A percentile compares a stretch with the other conserved stretches of the same genome.
phyloP scores from a whole-genome alignment of 2,329 filamentous ascomycete species.

The Penicillium verrucosum region DNA sequence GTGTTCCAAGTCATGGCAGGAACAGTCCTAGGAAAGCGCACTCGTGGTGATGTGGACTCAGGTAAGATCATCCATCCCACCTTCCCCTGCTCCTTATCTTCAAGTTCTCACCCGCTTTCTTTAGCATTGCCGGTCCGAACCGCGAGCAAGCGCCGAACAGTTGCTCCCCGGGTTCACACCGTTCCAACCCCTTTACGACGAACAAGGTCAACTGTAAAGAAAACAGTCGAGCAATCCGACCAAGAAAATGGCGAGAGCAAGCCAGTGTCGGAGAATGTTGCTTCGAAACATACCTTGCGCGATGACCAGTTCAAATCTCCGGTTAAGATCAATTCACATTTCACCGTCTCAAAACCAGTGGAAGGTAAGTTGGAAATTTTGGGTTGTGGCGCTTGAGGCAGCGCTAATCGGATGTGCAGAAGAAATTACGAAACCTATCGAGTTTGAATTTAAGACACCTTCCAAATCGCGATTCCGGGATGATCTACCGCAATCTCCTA shows the following conservation, averaged over 20 bases:
- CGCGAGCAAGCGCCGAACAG: conserved; percentile 49
- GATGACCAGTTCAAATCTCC: conserved; percentile 46
- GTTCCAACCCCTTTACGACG: conserved; percentile 27
- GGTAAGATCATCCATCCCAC: conserved; percentile 33
- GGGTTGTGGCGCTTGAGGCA: not conserved
- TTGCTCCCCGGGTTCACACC: conserved; percentile 39
- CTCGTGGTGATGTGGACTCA: conserved; percentile 35
- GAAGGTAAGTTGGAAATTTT: conserved; percentile 29
- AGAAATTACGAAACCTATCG: conserved; percentile 41
- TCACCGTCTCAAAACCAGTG: conserved; percentile 39
- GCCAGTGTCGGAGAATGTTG: conserved; percentile 35
- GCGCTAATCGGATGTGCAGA: conserved; percentile 31
- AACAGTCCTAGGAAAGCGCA: conserved; percentile 45
- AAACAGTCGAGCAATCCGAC: conserved; percentile 18
- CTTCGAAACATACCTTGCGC: conserved; percentile 48
- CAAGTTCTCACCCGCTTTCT: conserved; percentile 17
- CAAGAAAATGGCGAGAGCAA: conserved; percentile 30
- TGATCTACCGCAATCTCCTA: conserved; percentile 66
- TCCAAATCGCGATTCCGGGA: conserved; percentile 66
- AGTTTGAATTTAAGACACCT: conserved; percentile 45
- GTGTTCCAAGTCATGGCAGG: conserved; percentile 35
- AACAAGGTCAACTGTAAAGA: conserved; percentile 39
- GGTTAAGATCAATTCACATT: conserved; percentile 47
- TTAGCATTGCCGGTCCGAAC: conserved; percentile 35
- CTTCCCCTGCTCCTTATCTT: conserved; percentile 9